A percentile compares a stretch with the other conserved stretches of the same genome.
These are phyloP conservation scores for Endothia cerciana DNA, from an alignment of 2,329 filamentous ascomycete genomes.

Conservation along the genomic window DNA sequence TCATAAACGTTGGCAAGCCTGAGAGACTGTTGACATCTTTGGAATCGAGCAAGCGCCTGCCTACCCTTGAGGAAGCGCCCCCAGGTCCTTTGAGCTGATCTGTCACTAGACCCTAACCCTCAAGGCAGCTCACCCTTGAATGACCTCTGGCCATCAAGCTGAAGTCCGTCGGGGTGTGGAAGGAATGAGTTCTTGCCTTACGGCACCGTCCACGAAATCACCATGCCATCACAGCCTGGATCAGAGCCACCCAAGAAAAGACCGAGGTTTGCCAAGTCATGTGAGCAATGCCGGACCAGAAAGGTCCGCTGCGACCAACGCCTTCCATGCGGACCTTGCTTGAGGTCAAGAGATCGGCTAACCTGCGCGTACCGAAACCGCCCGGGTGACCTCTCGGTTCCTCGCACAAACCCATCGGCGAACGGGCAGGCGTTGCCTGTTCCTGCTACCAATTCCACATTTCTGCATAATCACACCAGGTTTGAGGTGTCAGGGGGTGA, in stretches of 20 bases:
- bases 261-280: slow-evolving; percentile 12
- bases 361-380: slow-evolving; percentile 6
- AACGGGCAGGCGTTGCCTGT: not conserved
- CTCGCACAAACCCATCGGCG: not conserved
- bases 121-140: not conserved
- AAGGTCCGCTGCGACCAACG: slow-evolving; percentile 20
- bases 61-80: too few species aligned
- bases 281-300: slow-evolving; percentile 15
- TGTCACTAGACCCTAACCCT: too few species aligned
- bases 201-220: not conserved
- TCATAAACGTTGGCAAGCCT: not conserved
- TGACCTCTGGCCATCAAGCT: not conserved
- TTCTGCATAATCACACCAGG: not conserved
- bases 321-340: slow-evolving; percentile 16
- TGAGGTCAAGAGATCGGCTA: slow-evolving; percentile 4
- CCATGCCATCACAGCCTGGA: not conserved
- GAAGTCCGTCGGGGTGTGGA: too few species aligned
- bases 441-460: not conserved
- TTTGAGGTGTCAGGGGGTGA: not conserved
- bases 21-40: not conserved
- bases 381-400: not conserved
- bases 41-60: too few species aligned
- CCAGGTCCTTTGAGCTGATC: too few species aligned
- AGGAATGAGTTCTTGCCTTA: too few species aligned
- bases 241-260: not conserved